These are phyloP conservation scores for Alternaria panax DNA, from an alignment of 2,329 filamentous ascomycete species.

Conservation along the genomic window DNA sequence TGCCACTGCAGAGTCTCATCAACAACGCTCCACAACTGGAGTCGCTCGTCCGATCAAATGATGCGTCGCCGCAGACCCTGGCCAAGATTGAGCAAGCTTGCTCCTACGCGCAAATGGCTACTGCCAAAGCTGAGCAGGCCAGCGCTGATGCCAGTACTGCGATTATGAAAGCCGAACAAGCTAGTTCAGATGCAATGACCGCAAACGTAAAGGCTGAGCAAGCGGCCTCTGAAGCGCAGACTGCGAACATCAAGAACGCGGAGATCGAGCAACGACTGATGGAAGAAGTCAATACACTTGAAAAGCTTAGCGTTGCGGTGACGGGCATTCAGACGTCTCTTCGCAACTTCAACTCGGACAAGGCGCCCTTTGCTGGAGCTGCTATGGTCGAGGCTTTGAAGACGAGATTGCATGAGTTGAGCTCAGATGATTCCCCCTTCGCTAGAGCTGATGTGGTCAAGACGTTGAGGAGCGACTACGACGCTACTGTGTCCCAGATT, in stretches of 20 bases:
- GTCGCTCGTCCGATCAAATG: neutral
- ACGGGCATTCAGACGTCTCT: constrained; percentile 1
- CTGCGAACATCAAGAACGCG: neutral
- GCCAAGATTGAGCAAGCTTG: neutral
- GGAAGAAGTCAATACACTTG: neutral
- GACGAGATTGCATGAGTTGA: too few relatives aligned
- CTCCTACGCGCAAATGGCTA: neutral
- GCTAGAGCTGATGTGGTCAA: too few relatives aligned
- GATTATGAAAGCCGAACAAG: neutral
- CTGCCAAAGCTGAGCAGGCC: neutral
- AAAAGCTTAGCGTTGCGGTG: neutral
- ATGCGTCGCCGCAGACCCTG: neutral
- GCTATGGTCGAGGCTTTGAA: neutral
- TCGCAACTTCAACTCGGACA: neutral
- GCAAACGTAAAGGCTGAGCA: neutral
- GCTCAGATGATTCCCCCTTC: too few relatives aligned
- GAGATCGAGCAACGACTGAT: neutral
- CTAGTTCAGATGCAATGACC: neutral
- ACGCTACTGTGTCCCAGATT: neutral
- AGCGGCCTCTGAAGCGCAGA: neutral
- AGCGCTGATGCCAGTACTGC: neutral
- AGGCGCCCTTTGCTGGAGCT: constrained; percentile 2
- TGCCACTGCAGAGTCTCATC: neutral
- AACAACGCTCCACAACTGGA: neutral
- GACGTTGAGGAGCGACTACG: neutral